Conservation (phyloP, 805 yeast species). For the Candida boidinii region DNA sequence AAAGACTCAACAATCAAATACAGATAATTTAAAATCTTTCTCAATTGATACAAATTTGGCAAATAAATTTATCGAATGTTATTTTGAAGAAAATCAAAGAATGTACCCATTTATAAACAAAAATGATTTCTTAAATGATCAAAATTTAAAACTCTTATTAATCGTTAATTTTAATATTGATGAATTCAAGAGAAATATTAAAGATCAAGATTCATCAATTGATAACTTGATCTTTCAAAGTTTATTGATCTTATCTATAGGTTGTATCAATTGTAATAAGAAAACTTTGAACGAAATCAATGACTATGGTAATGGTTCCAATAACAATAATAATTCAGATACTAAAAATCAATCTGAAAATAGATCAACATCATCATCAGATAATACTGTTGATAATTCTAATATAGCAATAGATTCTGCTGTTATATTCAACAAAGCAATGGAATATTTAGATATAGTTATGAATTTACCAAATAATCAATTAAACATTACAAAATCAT, state of each 20-base stretch:
- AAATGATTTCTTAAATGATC: conserved; percentile 24
- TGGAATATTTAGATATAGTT: conserved; percentile 30
- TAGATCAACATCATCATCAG: too few relatives aligned
- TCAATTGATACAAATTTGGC: conserved; percentile 14
- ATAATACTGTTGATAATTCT: too few relatives aligned
- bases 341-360: too few relatives aligned
- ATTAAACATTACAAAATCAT: conserved; percentile 23
- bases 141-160: conserved; percentile 7
- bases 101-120: conserved; percentile 36
- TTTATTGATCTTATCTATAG: conserved; percentile 41
- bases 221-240: conserved; percentile 13
- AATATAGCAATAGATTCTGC: conserved; percentile 32
- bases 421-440: conserved; percentile 27
- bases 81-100: conserved; percentile 35
- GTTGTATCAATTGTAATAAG: conserved; percentile 46
- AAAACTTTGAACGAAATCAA: too few relatives aligned
- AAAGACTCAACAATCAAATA: conserved; percentile 13
- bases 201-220: conserved; percentile 17
- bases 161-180: conserved; percentile 2
- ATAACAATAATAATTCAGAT: too few relatives aligned
- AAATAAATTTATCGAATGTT: conserved; percentile 32
- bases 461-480: too few relatives aligned
- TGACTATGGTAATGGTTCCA: too few relatives aligned
- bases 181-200: conserved; percentile 6
- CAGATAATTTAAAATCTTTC: conserved; percentile 20